phyloP scores from a whole-genome alignment of 306 rosid species.

The Cicer arietinum region DNA sequence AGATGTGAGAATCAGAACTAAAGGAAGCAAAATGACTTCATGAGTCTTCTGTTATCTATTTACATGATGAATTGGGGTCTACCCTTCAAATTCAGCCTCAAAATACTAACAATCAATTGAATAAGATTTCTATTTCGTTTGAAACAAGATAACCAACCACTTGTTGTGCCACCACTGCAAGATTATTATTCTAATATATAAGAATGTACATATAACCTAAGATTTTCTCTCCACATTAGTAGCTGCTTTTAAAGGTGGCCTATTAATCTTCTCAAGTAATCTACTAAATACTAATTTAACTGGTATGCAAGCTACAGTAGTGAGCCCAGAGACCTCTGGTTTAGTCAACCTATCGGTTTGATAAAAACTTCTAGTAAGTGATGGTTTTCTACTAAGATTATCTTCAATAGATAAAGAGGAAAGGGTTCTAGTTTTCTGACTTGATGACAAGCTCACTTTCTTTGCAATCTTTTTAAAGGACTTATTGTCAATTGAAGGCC shows the following conservation, averaged over 20 bases:
- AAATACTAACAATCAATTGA: slow-evolving; percentile 42
- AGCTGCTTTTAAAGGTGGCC: slow-evolving; percentile 84
- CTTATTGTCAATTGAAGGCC: slow-evolving; percentile 62
- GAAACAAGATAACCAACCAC: slow-evolving; percentile 50
- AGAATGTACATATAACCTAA: slow-evolving; percentile 82
- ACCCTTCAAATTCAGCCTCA: slow-evolving; percentile 34
- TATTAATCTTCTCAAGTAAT: slow-evolving; percentile 97
- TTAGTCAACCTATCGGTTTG: slow-evolving; percentile 70
- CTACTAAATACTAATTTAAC: slow-evolving; percentile 93
- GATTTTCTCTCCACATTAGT: slow-evolving; percentile 65
- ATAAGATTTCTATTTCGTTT: slow-evolving; percentile 39
- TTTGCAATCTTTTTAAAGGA: slow-evolving; percentile 60
- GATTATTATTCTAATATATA: slow-evolving; percentile 62
- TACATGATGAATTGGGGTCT: slow-evolving; percentile 33
- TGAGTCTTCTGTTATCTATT: slow-evolving; percentile 18
- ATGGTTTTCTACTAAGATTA: slow-evolving; percentile 59
- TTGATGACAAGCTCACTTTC: slow-evolving; percentile 75
- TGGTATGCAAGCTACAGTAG: slow-evolving; percentile 98
- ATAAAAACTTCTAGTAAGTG: slow-evolving; percentile 56
- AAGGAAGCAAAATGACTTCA: slow-evolving; percentile 30
- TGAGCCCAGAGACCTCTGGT: slow-evolving; percentile 72
- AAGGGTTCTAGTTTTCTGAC: slow-evolving; percentile 93
- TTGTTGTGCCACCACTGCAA: slow-evolving; percentile 51
- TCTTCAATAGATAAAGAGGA: slow-evolving; percentile 80
- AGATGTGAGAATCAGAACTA: not conserved